Percentiles rank a stretch among this genome's conserved stretches.
These are phyloP conservation scores for Trichosporon asahii DNA, from an alignment of 1,284 basidiomycete genomes.

Conservation along the genomic window DNA sequence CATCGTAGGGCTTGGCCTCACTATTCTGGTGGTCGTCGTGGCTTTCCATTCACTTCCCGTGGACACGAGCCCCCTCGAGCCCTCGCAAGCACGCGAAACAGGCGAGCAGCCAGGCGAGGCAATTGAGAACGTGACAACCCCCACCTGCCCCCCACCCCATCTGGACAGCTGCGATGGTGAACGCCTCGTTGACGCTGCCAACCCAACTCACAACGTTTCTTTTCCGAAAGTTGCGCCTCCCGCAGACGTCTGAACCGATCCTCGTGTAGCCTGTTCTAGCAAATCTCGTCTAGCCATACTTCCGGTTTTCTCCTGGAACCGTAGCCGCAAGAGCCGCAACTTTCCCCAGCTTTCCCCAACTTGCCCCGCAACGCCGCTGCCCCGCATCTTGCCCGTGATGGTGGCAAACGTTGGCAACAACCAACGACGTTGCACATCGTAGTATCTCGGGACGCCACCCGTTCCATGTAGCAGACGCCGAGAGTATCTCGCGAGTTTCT, in stretches of 20 bases:
- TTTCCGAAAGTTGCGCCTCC: not conserved
- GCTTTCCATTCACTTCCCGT: not conserved
- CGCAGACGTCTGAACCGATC: not conserved
- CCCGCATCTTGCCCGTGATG: not conserved
- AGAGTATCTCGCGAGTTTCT: not conserved
- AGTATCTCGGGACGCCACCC: not conserved
- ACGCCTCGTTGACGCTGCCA: no score
- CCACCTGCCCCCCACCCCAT: slow-evolving; percentile 6
- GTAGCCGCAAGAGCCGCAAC: no score
- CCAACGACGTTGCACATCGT: not conserved
- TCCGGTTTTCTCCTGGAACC: not conserved
- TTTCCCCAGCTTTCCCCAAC: no score
- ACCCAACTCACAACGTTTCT: not conserved
- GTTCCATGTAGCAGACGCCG: not conserved
- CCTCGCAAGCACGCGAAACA: not conserved
- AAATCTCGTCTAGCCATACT: not conserved
- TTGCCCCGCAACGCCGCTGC: no score
- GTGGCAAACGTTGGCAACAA: not conserved
- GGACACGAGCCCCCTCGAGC: not conserved
- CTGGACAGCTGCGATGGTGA: not conserved
- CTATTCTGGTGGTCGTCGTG: not conserved
- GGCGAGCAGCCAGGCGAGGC: not conserved
- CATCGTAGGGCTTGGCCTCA: not conserved
- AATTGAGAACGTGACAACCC: not conserved
- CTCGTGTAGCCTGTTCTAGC: not conserved